Evolutionary conservation across 139 green algal species (phyloP).

Genomic region (Chlamydomonas sphaeroides): DNA sequence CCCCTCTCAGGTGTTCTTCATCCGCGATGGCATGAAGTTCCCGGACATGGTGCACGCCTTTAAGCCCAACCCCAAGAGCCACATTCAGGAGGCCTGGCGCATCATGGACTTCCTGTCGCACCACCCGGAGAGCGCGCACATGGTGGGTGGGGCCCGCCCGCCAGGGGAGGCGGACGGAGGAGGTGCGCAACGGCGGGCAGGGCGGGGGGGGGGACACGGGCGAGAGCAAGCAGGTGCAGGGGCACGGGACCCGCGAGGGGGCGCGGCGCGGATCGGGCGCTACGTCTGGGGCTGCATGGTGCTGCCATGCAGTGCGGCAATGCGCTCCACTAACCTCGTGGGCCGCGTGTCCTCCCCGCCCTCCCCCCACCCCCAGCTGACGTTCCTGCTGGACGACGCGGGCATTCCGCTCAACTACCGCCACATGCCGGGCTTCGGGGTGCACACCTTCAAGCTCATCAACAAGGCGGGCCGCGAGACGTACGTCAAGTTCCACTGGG

Average conservation of each 20-base stretch:
- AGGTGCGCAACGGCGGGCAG: too few relatives aligned
- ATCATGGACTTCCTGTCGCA: slow-evolving; percentile 98
- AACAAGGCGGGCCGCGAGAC: slow-evolving; percentile 84
- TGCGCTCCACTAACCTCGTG: too few relatives aligned
- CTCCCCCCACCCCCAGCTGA: slow-evolving; percentile 72
- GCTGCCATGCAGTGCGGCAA: too few relatives aligned
- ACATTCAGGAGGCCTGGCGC: slow-evolving; percentile 96
- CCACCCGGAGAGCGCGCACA: slow-evolving; percentile 91
- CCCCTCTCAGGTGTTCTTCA: slow-evolving; percentile 80
- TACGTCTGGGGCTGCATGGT: too few relatives aligned
- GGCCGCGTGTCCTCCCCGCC: too few relatives aligned
- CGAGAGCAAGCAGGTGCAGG: too few relatives aligned
- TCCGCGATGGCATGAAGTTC: slow-evolving; percentile 97
- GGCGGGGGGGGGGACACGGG: too few relatives aligned
- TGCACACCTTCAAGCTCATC: slow-evolving; percentile 96
- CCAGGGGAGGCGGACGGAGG: too few relatives aligned
- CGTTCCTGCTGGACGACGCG: slow-evolving; percentile 91
- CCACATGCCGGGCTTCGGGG: slow-evolving; percentile 95
- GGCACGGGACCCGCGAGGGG: too few relatives aligned
- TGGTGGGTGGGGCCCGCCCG: slow-evolving; percentile 80
- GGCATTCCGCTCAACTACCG: slow-evolving; percentile 95
- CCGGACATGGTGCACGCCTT: slow-evolving; percentile 96
- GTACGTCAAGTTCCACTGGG: slow-evolving; percentile 98
- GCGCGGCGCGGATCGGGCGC: too few relatives aligned
- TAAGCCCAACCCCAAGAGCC: slow-evolving; percentile 96